Conservation (phyloP, 306 rosid genomes). For the Spatholobus suberectus region DNA sequence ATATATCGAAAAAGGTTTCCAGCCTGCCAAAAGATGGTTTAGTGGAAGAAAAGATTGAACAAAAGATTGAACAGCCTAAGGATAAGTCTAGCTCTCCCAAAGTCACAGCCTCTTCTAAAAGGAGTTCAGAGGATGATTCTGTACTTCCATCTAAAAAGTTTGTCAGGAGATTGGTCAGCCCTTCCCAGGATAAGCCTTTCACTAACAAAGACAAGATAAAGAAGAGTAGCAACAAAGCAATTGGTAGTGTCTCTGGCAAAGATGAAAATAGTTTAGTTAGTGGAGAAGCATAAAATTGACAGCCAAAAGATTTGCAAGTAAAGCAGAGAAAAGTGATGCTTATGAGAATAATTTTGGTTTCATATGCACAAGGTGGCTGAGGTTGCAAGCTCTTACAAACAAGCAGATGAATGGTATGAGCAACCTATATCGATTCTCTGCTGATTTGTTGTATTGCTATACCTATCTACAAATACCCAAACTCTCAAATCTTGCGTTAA, state of each 20-base stretch:
- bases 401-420: conserved; percentile 57
- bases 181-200: conserved; percentile 54
- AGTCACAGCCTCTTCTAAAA: conserved; percentile 48
- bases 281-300: conserved; percentile 65
- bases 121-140: conserved; percentile 53
- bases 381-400: conserved; percentile 35
- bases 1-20: conserved; percentile 14
- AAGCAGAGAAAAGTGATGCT: conserved; percentile 23
- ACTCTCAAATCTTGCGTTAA: background rate
- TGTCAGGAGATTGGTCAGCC: conserved; percentile 55
- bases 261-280: conserved; percentile 71
- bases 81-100: conserved; percentile 47
- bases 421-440: conserved; percentile 30
- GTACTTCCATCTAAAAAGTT: conserved; percentile 66
- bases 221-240: conserved; percentile 53
- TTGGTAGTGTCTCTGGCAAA: conserved; percentile 47
- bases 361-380: conserved; percentile 38
- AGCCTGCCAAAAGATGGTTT: conserved; percentile 35
- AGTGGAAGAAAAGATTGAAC: conserved; percentile 49
- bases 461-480: background rate
- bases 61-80: conserved; percentile 48
- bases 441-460: conserved; percentile 19
- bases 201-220: conserved; percentile 60
- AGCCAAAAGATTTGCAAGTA: conserved; percentile 33
- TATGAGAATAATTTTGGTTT: conserved; percentile 32